Base-by-base conservation (phyloP, 2,329 filamentous ascomycete species). In the Cladosporium cucumerinum region DNA sequence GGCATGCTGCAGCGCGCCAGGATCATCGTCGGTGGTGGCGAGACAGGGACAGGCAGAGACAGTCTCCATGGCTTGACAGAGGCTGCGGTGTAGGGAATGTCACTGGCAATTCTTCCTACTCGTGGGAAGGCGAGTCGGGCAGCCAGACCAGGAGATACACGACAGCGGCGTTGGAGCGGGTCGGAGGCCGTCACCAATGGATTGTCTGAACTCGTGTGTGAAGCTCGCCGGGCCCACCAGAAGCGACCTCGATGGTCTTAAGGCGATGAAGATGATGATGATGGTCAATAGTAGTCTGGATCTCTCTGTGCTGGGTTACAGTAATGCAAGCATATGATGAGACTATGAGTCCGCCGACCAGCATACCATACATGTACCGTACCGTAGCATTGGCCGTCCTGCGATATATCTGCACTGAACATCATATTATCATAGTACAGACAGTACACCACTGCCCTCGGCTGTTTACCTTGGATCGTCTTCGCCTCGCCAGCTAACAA, bases 81-180 rank as follows among this genome's bases (percentile, higher is more conserved):
- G 32, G 32, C 32, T 39, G 34, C 34, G 34, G 34, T 18, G 34
- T 18, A 39, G 34, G 16, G 34, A 18, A 18, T 18, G 5, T 5
- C 18, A n/a, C 21, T 46, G 39, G 39, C n/a, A 46, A 10, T n/a
- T 1, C 8, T 16, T 21, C 39, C 39, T 46, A 46, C 39, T 46
- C 39, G 39, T 46, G 39, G 39, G 14, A 21, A 10, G 39, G 11
- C 34, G 34, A 25, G 43, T 61, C 59, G 46, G 59, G 59, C 59
- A 39, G 46, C 18, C 48, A 51, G 59, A 32, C 59, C 54, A 61
- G 59, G 46, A 61, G 59, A 36, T 32, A 54, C 18, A 39, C 30
- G 39, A 46, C 23, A 36, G 59, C 48, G 59, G 46, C 48, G 30
- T 39, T 43, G 21, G 48, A 54, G 48, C 48, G 48, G 59, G 48